Evolutionary conservation across 2,329 filamentous ascomycete species (phyloP).

Genomic region (Magnaporthales sp.): DNA sequence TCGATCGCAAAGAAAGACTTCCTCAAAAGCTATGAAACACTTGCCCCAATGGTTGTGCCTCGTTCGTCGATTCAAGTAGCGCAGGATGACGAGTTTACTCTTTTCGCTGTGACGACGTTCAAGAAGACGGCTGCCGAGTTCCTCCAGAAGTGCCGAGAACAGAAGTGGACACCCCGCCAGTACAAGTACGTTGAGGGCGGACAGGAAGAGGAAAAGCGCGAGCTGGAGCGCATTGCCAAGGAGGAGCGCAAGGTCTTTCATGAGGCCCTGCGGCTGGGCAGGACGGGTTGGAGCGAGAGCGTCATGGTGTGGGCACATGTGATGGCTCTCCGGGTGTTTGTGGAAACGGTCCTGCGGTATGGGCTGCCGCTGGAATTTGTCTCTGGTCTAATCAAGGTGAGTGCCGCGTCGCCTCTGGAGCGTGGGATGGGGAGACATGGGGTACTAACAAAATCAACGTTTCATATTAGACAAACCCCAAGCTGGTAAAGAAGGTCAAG

Average conservation of each 20-base stretch:
- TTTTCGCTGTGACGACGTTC: slow-evolving; percentile 86
- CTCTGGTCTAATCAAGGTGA: slow-evolving; percentile 74
- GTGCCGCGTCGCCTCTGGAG: slow-evolving; percentile 16
- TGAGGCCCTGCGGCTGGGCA: slow-evolving; percentile 75
- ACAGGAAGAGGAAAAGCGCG: slow-evolving; percentile 78
- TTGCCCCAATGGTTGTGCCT: slow-evolving; percentile 87
- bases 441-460: slow-evolving; percentile 10
- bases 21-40: slow-evolving; percentile 76
- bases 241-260: slow-evolving; percentile 92
- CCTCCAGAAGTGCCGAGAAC: slow-evolving; percentile 82
- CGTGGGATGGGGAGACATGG: neutral
- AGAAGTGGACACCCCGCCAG: slow-evolving; percentile 89
- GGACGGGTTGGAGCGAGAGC: slow-evolving; percentile 91
- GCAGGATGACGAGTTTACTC: slow-evolving; percentile 79
- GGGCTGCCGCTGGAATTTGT: slow-evolving; percentile 87
- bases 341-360: slow-evolving; percentile 95
- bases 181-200: slow-evolving; percentile 90
- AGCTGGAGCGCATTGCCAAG: slow-evolving; percentile 70
- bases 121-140: slow-evolving; percentile 88
- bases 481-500: slow-evolving; percentile 71
- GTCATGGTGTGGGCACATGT: slow-evolving; percentile 97
- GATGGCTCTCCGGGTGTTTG: slow-evolving; percentile 83
- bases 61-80: slow-evolving; percentile 74
- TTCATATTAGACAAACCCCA: slow-evolving; percentile 63
- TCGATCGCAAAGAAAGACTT: slow-evolving; percentile 78